These are phyloP conservation scores for Dictyostelium brefeldianum DNA, from an alignment of 78 protist genomes.

Conservation along the genomic window DNA sequence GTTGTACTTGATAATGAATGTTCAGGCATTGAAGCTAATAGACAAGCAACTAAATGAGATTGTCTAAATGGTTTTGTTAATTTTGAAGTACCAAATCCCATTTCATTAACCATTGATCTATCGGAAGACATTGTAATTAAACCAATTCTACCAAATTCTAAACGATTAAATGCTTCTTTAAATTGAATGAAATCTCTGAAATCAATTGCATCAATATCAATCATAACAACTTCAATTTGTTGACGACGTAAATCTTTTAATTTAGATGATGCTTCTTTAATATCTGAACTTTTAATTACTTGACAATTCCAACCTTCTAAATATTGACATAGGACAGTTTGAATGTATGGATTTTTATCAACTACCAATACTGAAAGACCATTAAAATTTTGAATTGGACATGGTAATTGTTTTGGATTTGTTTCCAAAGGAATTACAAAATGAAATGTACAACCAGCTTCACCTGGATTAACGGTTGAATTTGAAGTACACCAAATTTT, in stretches of 20 bases:
- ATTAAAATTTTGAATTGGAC: conserved; percentile 44
- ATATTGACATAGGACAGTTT: neutral
- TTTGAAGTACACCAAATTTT: conserved; percentile 13
- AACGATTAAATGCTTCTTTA: conserved; percentile 12
- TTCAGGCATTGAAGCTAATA: conserved; percentile 47
- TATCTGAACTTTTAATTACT: neutral
- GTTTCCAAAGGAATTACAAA: conserved; percentile 18
- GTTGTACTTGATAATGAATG: neutral
- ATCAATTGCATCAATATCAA: conserved; percentile 18
- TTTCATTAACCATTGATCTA: conserved; percentile 52
- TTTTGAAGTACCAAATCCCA: conserved; percentile 45
- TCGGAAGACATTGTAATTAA: conserved; percentile 44
- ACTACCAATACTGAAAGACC: conserved; percentile 2
- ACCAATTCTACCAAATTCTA: conserved; percentile 39
- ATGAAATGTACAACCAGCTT: conserved; percentile 3
- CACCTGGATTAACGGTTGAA: neutral
- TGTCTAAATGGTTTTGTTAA: conserved; percentile 67
- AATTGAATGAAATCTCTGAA: conserved; percentile 29
- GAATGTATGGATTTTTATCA: conserved; percentile 7
- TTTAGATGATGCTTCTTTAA: neutral
- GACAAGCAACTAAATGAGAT: conserved; percentile 45
- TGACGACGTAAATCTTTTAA: conserved; percentile 7
- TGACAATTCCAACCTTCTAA: conserved; percentile 50
- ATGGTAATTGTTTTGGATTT: conserved; percentile 40
- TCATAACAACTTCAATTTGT: conserved; percentile 33